phyloP scores from a whole-genome alignment of 2,329 filamentous ascomycete species.

The Phialocephala sp. region DNA sequence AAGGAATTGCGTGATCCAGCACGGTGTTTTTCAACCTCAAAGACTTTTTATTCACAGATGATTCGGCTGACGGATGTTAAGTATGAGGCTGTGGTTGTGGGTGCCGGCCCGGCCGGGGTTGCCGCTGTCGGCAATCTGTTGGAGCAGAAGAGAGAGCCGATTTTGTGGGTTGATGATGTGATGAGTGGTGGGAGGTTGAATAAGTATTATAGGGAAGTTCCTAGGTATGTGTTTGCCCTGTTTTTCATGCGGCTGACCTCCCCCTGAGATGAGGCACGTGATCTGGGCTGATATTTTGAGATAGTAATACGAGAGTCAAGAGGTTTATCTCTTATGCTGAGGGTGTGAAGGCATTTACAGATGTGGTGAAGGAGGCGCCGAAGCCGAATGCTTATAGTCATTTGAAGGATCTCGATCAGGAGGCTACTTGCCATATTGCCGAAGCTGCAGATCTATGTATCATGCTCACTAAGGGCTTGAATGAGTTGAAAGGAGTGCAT shows the following conservation, averaged over 20 bases:
- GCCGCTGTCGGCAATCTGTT: constrained; percentile 66
- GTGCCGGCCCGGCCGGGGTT: constrained; percentile 63
- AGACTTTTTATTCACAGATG: constrained; percentile 17
- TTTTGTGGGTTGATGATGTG: constrained; percentile 64
- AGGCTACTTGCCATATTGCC: constrained; percentile 61
- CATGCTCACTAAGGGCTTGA: constrained; percentile 52
- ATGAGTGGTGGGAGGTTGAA: constrained; percentile 60
- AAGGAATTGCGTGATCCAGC: constrained; percentile 6
- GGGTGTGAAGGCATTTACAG: constrained; percentile 56
- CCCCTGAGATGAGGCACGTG: constrained; percentile 22
- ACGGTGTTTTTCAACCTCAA: constrained; percentile 6
- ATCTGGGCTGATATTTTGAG: constrained; percentile 16
- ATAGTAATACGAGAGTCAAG: constrained; percentile 64
- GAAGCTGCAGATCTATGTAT: constrained; percentile 62
- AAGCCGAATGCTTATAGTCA: constrained; percentile 59
- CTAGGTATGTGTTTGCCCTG: constrained; percentile 44
- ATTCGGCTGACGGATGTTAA: constrained; percentile 17
- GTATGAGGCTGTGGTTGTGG: constrained; percentile 62
- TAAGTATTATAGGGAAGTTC: constrained; percentile 64
- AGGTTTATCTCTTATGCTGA: constrained; percentile 63
- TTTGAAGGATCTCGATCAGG: constrained; percentile 59
- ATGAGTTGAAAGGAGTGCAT: constrained; percentile 47
- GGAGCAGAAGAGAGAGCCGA: constrained; percentile 55
- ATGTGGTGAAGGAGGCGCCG: constrained; percentile 52
- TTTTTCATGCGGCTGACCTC: not conserved